Conservation (phyloP, 345 rosid species). For the Rubroshorea leprosula region DNA sequence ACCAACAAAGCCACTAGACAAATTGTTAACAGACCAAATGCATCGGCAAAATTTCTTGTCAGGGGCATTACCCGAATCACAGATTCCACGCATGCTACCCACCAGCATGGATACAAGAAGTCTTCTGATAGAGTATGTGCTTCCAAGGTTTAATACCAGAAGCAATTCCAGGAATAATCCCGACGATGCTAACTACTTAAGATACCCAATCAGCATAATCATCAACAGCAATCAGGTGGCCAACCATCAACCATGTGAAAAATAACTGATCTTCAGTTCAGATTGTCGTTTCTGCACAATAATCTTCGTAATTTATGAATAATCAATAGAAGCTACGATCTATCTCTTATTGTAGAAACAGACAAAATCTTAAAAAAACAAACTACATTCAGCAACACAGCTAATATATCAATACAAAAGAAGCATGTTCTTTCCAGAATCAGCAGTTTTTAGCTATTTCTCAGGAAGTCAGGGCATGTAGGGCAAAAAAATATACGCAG, state of each 20-base stretch:
- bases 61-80: slow-evolving; percentile 99
- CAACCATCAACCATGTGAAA: neutral
- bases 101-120: slow-evolving; percentile 94
- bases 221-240: slow-evolving; percentile 21
- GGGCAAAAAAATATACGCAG: no score
- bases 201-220: neutral
- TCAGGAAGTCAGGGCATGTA: neutral
- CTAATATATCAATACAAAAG: neutral
- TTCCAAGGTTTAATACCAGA: slow-evolving; percentile 19
- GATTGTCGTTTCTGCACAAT: slow-evolving; percentile 8
- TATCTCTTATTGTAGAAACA: neutral
- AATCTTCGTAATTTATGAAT: neutral
- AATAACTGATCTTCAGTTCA: neutral
- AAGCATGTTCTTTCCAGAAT: neutral
- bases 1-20: slow-evolving; percentile 71
- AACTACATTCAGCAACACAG: no score
- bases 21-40: slow-evolving; percentile 93
- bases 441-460: neutral
- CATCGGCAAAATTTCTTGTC: slow-evolving; percentile 89
- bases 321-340: neutral
- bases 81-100: slow-evolving; percentile 98
- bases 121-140: slow-evolving; percentile 36
- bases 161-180: slow-evolving; percentile 16
- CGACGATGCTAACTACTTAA: slow-evolving; percentile 3
- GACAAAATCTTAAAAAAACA: neutral